These are phyloP conservation scores for Neurospora sp. DNA, from an alignment of 495 filamentous ascomycete genomes.

Conservation along the genomic window DNA sequence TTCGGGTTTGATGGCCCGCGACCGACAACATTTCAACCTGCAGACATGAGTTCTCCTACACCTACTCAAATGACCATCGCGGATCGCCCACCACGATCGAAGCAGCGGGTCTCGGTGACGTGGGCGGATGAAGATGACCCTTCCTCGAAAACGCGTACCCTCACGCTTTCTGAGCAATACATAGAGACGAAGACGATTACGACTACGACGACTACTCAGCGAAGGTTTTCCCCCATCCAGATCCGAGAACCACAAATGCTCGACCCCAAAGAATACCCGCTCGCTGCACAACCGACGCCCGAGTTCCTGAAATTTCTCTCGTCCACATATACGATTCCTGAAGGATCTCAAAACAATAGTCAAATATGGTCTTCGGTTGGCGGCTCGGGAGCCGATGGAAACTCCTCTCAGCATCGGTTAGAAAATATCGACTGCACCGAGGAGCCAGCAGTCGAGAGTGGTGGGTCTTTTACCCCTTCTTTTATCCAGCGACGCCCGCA, in stretches of 20 bases:
- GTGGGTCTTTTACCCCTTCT: not conserved
- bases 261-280: slow-evolving; percentile 81
- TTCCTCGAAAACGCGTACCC: slow-evolving; percentile 19
- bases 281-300: slow-evolving; percentile 59
- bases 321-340: not conserved
- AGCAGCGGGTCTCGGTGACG: slow-evolving; percentile 37
- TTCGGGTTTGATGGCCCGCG: not conserved
- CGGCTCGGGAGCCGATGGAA: not conserved
- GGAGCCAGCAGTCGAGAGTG: not conserved
- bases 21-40: not conserved
- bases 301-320: not conserved
- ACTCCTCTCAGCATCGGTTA: not conserved
- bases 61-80: slow-evolving; percentile 24
- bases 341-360: slow-evolving; percentile 40
- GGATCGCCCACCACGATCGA: slow-evolving; percentile 29
- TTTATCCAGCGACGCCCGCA: not conserved
- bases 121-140: slow-evolving; percentile 32
- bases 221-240: slow-evolving; percentile 72
- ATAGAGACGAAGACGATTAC: slow-evolving; percentile 65
- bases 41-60: slow-evolving; percentile 14
- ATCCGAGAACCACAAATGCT: slow-evolving; percentile 69
- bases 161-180: slow-evolving; percentile 46
- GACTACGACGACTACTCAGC: slow-evolving; percentile 89
- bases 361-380: slow-evolving; percentile 57
- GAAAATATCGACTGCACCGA: not conserved